Evolutionary conservation across 805 yeast species (phyloP).

Genomic region (Cyberlindnera euphorbiae): DNA sequence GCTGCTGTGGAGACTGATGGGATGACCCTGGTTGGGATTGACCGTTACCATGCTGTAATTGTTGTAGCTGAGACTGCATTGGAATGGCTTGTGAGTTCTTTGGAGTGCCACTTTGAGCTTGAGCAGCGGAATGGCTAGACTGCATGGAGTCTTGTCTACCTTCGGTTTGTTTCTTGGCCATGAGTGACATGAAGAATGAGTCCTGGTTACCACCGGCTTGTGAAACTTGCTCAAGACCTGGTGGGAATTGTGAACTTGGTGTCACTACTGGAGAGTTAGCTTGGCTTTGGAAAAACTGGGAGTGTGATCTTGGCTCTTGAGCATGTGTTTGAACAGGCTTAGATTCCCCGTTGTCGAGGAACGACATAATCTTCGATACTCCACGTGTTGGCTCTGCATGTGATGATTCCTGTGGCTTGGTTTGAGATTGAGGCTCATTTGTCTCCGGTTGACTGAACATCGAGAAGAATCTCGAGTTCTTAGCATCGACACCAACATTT

Average conservation of each 20-base stretch:
- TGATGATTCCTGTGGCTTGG: too few species aligned
- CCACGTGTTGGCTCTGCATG: slow-evolving; percentile 11
- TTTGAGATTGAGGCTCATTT: background rate
- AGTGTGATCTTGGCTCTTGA: slow-evolving; percentile 12
- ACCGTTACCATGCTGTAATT: slow-evolving; percentile 8
- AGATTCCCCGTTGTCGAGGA: slow-evolving; percentile 13
- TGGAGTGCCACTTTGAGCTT: background rate
- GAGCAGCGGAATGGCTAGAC: too few species aligned
- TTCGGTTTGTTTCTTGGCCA: slow-evolving; percentile 15
- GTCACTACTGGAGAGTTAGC: slow-evolving; percentile 9
- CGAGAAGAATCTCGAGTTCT: slow-evolving; percentile 26
- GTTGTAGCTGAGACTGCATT: slow-evolving; percentile 6
- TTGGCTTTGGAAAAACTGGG: slow-evolving; percentile 9
- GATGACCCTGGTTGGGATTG: slow-evolving; percentile 2
- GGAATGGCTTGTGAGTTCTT: slow-evolving; percentile 1
- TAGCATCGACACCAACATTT: slow-evolving; percentile 15
- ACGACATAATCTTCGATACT: slow-evolving; percentile 24
- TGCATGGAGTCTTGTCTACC: slow-evolving; percentile 5
- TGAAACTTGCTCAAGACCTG: slow-evolving; percentile 14
- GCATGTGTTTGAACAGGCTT: background rate
- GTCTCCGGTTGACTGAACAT: slow-evolving; percentile 21
- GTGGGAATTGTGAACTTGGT: slow-evolving; percentile 16
- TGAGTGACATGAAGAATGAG: slow-evolving; percentile 24
- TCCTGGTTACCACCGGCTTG: slow-evolving; percentile 17
- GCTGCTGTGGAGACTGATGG: slow-evolving; percentile 7